Evolutionary conservation across 805 yeast genomes (phyloP).

Genomic region (Scheffersomyces lignosus): DNA sequence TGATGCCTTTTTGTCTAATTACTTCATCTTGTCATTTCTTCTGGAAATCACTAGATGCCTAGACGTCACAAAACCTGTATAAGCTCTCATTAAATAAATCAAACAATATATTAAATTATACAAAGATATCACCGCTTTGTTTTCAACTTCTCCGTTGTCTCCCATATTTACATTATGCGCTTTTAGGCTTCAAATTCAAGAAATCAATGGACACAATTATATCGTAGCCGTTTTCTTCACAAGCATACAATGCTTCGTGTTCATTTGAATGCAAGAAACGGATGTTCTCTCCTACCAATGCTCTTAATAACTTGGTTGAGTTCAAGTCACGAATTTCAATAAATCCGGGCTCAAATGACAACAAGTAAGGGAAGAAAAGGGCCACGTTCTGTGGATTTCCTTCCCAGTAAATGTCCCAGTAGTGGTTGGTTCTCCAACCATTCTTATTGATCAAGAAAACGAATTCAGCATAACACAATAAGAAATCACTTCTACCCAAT

Average conservation of each 20-base stretch:
- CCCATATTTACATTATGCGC: too few species aligned
- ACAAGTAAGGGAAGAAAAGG: conserved; percentile 87
- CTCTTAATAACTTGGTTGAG: conserved; percentile 78
- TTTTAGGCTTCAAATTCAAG: conserved; percentile 58
- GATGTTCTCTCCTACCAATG: conserved; percentile 91
- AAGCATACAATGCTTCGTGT: conserved; percentile 90
- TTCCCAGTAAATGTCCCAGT: conserved; percentile 96
- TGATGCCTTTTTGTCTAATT: too few species aligned
- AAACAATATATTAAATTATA: too few species aligned
- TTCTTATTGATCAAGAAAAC: conserved; percentile 92
- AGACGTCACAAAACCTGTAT: too few species aligned
- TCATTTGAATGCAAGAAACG: conserved; percentile 85
- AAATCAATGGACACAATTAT: conserved; percentile 91
- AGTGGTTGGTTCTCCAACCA: conserved; percentile 95
- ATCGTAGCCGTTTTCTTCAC: conserved; percentile 88
- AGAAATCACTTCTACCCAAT: conserved; percentile 74
- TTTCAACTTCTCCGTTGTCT: too few species aligned
- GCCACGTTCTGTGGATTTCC: conserved; percentile 93
- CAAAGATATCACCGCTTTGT: too few species aligned
- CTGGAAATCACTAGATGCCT: too few species aligned
- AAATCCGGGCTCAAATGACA: conserved; percentile 87
- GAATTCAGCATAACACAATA: conserved; percentile 87
- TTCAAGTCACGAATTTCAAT: conserved; percentile 93
- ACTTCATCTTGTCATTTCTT: too few species aligned
- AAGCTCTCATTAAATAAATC: too few species aligned